These are phyloP conservation scores for Aspergillus homomorphus DNA, from an alignment of 495 filamentous ascomycete species.

Conservation along the genomic window DNA sequence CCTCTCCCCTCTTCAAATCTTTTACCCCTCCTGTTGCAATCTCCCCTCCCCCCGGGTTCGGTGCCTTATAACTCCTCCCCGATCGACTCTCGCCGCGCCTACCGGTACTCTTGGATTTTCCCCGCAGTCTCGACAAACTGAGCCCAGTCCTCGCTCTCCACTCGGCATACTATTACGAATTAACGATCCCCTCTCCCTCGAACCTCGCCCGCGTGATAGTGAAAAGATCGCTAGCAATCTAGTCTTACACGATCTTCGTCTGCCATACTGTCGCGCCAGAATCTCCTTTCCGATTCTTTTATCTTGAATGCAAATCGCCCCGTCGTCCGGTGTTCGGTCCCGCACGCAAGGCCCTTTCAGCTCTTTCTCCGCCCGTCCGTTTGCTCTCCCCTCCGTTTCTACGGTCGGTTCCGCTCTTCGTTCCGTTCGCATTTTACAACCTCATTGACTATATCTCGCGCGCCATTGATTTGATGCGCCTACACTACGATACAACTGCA, in stretches of 20 bases:
- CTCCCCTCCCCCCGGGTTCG: background rate
- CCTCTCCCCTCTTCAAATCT: conserved; percentile 1
- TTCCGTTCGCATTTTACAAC: background rate
- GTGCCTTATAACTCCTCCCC: background rate
- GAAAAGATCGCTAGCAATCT: background rate
- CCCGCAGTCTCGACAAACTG: conserved; percentile 12
- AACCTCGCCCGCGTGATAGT: background rate
- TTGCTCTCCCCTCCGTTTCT: background rate
- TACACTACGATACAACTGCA: conserved; percentile 9
- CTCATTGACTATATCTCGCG: background rate
- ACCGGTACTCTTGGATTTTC: conserved; percentile 1
- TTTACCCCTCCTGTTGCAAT: conserved; percentile 7
- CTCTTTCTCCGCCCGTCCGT: background rate
- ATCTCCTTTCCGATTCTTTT: background rate
- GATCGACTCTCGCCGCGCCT: background rate
- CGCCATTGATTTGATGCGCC: conserved; percentile 17
- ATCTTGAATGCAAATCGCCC: background rate
- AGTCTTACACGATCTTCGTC: background rate
- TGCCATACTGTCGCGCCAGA: background rate
- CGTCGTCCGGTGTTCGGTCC: background rate
- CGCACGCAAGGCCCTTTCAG: background rate
- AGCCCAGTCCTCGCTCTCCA: conserved; percentile 6
- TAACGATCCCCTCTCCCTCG: background rate
- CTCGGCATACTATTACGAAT: background rate
- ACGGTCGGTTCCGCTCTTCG: conserved; percentile 5